These are phyloP conservation scores for Aspergillaceae sp. DNA, from an alignment of 2,329 filamentous ascomycete species.

Conservation along the genomic window DNA sequence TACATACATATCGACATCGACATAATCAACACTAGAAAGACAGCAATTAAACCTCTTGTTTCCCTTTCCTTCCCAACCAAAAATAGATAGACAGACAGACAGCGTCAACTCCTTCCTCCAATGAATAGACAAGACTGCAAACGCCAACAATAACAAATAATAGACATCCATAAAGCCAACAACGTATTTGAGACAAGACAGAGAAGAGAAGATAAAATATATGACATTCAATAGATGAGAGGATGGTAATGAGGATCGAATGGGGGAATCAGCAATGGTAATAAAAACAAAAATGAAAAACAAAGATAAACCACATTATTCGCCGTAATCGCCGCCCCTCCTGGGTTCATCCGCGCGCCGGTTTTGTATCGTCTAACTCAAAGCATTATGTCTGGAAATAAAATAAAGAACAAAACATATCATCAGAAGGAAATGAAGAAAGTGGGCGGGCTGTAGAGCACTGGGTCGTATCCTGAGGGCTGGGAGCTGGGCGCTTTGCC, in stretches of 20 bases:
- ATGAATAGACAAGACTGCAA: neutral
- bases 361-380: slow-evolving; percentile 24
- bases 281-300: slow-evolving; percentile 4
- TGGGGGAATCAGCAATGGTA: slow-evolving; percentile 1
- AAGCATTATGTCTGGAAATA: slow-evolving; percentile 12
- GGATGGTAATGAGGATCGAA: slow-evolving; percentile 4
- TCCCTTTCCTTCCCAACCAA: too few relatives aligned
- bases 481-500: too few relatives aligned
- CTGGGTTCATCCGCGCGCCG: slow-evolving; percentile 17
- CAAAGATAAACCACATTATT: slow-evolving; percentile 15
- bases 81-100: slow-evolving; percentile 11
- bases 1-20: too few relatives aligned
- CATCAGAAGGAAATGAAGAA: slow-evolving; percentile 7
- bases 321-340: slow-evolving; percentile 18
- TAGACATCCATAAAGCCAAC: neutral
- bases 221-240: slow-evolving; percentile 8
- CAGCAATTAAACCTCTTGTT: too few relatives aligned
- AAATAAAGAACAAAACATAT: neutral
- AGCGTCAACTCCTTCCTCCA: neutral
- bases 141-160: neutral
- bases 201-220: neutral
- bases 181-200: neutral
- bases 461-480: neutral
- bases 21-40: too few relatives aligned
- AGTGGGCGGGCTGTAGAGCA: neutral